Base-by-base conservation (phyloP, 805 yeast species). In the Wickerhamomyces chaumierensis region DNA sequence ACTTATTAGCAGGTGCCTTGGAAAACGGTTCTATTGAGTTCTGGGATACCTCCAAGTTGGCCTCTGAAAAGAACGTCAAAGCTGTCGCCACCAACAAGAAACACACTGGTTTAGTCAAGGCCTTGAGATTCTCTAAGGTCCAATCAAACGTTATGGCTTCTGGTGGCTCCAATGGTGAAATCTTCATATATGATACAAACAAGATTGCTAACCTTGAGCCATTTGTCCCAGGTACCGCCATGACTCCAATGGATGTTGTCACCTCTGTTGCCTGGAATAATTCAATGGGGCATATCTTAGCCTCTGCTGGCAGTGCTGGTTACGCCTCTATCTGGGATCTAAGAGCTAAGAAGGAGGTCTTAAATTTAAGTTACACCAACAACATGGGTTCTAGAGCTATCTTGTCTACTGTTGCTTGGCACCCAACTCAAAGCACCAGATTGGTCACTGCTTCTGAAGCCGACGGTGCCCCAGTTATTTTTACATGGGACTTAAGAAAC, bases 291-390 rank as follows among this genome's bases (percentile, higher is more conserved):
- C 94, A 90, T 53, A 88, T 92, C 48, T 75, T 92, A 58, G 97
- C 97, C 16, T 70, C 85, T 38, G 94, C 95, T 12, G 86, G 95
- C 36, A 73, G 77, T 49, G 73, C 85, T 14, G 94, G 94, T 14
- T 82, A 75, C 57, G 79, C 96, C 3, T 81, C 96, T 1, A 79
- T 92, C 47, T 92, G 96, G 96, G 97, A 92, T 61, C 66, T 88
- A 47, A 83, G 82, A 53, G 77, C 87, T 32, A 81, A 79, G 56
- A 75, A 85, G 53, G 96, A 90, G 61, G 95, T 90, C 18, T 65
- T 92, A 44, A 95, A 86, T 58, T 69, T 92, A 56, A 72, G 77
- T 40, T 84, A 85, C 58, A 65, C 78, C 18, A 76, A 80, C 7
- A 49, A 56, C 17, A 57, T 67, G 4, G 61, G 65, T 14, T 57